phyloP scores from a whole-genome alignment of 208 protist species.

The Wallacemonas sp. region DNA sequence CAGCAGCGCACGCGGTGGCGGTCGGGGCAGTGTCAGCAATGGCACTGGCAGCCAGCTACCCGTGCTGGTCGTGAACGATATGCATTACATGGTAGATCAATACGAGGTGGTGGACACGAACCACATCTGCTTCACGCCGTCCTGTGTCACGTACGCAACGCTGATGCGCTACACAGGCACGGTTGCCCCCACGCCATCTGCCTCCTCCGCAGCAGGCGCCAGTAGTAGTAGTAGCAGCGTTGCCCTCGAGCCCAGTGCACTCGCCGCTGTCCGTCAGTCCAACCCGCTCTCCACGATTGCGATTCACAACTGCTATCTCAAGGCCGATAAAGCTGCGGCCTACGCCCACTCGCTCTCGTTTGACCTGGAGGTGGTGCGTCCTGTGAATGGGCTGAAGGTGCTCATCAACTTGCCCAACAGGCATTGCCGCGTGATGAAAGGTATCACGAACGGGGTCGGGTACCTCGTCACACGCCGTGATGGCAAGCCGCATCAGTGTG shows the following conservation, averaged over 20 bases:
- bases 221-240: too few species aligned
- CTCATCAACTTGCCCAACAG: slow-evolving; percentile 56
- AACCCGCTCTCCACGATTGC: slow-evolving; percentile 19
- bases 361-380: slow-evolving; percentile 32
- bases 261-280: slow-evolving; percentile 3
- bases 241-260: slow-evolving; percentile 3
- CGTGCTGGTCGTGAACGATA: slow-evolving; percentile 26
- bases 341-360: slow-evolving; percentile 31
- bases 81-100: slow-evolving; percentile 44
- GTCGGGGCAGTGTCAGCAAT: background rate
- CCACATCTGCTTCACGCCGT: slow-evolving; percentile 42
- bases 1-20: background rate
- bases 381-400: slow-evolving; percentile 38
- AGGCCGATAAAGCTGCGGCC: slow-evolving; percentile 27
- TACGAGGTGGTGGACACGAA: slow-evolving; percentile 36
- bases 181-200: background rate
- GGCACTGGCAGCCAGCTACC: slow-evolving; percentile 1
- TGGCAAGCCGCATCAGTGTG: slow-evolving; percentile 42
- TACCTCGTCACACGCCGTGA: slow-evolving; percentile 19
- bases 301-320: slow-evolving; percentile 32
- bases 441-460: slow-evolving; percentile 50
- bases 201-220: background rate
- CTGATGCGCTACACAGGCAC: slow-evolving; percentile 38
- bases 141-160: slow-evolving; percentile 43
- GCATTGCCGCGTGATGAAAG: slow-evolving; percentile 44